Evolutionary conservation across 2,329 filamentous ascomycete genomes (phyloP).

Genomic region (Verticillium dahliae): DNA sequence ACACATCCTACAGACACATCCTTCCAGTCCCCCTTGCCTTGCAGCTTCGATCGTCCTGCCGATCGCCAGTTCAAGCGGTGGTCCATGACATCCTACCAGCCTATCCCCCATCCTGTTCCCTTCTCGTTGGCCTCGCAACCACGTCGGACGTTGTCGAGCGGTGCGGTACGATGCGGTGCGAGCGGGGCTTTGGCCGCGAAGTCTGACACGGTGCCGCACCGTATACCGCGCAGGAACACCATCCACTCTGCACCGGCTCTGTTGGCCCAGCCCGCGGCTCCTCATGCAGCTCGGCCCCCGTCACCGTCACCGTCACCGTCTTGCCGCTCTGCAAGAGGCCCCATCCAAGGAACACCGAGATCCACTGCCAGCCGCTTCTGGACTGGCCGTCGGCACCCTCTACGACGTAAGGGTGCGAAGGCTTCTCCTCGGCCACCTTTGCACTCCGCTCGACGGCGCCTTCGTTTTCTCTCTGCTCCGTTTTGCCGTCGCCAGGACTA

Average conservation of each 20-base stretch:
- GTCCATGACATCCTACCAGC: neutral
- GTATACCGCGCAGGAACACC: neutral
- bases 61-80: slow-evolving; percentile 1
- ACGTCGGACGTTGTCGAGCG: neutral
- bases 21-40: neutral
- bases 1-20: neutral
- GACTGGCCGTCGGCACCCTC: neutral
- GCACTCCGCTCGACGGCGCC: neutral
- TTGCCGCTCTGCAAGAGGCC: neutral
- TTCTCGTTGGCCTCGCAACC: neutral
- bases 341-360: neutral
- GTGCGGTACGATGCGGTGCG: slow-evolving; percentile 5
- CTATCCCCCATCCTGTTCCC: neutral
- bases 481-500: neutral
- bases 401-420: neutral
- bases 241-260: neutral
- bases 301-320: neutral
- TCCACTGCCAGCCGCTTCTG: neutral
- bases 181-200: neutral
- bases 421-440: neutral
- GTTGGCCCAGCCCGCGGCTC: neutral
- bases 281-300: neutral
- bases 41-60: neutral
- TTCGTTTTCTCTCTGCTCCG: neutral
- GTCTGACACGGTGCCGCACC: neutral